Percentiles rank a stretch among this genome's conserved stretches.
Evolutionary conservation across 2,329 filamentous ascomycete genomes (phyloP).

Genomic region (Tolypocladium nubicola): DNA sequence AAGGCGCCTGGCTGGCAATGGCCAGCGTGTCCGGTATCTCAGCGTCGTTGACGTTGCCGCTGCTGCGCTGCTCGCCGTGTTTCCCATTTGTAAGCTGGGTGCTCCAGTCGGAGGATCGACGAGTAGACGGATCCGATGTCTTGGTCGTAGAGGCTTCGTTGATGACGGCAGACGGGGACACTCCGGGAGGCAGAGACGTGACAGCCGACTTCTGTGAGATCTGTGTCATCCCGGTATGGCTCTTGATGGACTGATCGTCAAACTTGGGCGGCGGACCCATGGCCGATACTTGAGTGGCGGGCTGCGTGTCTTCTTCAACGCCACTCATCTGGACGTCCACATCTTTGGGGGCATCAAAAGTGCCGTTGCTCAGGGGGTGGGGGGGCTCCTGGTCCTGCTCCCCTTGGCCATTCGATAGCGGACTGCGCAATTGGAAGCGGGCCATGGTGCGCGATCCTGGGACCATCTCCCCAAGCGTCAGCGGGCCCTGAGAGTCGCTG

Average conservation of each 20-base stretch:
- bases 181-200: slow-evolving; percentile 44
- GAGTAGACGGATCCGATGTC: slow-evolving; percentile 60
- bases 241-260: slow-evolving; percentile 25
- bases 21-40: slow-evolving; percentile 46
- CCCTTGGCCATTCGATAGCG: slow-evolving; percentile 49
- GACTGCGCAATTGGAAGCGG: slow-evolving; percentile 45
- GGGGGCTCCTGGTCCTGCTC: slow-evolving; percentile 19
- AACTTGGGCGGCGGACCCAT: slow-evolving; percentile 38
- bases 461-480: slow-evolving; percentile 54
- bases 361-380: slow-evolving; percentile 43
- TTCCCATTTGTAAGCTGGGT: slow-evolving; percentile 64
- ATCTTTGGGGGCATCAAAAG: slow-evolving; percentile 35
- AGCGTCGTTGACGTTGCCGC: slow-evolving; percentile 20
- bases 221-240: slow-evolving; percentile 39
- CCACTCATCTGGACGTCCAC: slow-evolving; percentile 54
- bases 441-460: slow-evolving; percentile 42
- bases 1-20: slow-evolving; percentile 33
- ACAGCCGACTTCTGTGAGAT: slow-evolving; percentile 55
- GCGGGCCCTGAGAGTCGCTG: slow-evolving; percentile 43
- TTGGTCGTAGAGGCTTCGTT: slow-evolving; percentile 96
- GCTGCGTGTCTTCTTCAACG: slow-evolving; percentile 35
- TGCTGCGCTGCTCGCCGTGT: slow-evolving; percentile 33
- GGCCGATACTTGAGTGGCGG: slow-evolving; percentile 32
- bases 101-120: slow-evolving; percentile 54
- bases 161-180: slow-evolving; percentile 47